Percentiles rank a stretch among this genome's conserved stretches.
Evolutionary conservation across 2,329 filamentous ascomycete genomes (phyloP).

Genomic region (Didymella exigua): DNA sequence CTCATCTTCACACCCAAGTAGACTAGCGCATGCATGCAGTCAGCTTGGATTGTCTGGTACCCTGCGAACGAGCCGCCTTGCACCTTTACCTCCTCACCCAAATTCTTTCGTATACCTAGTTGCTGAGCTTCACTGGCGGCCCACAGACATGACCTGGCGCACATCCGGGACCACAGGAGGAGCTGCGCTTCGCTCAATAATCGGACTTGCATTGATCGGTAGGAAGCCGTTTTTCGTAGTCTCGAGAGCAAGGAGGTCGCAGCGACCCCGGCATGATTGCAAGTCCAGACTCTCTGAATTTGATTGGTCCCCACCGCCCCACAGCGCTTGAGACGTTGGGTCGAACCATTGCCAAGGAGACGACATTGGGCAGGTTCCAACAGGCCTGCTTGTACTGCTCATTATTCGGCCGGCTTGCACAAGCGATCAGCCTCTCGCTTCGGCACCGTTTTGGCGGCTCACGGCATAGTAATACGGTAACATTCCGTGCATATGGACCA

Average conservation of each 20-base stretch:
- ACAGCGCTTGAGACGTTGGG: slow-evolving; percentile 10
- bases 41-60: background rate
- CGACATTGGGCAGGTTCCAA: slow-evolving; percentile 7
- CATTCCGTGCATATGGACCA: background rate
- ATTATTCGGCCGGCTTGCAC: slow-evolving; percentile 1
- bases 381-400: background rate
- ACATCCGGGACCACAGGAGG: slow-evolving; percentile 1
- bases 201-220: slow-evolving; percentile 11
- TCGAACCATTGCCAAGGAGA: slow-evolving; percentile 7
- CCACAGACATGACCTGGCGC: background rate
- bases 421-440: background rate
- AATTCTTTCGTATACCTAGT: background rate
- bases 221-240: slow-evolving; percentile 9
- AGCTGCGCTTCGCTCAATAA: background rate
- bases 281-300: slow-evolving; percentile 11
- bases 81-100: background rate
- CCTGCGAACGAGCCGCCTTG: background rate
- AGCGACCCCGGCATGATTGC: background rate
- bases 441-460: slow-evolving; percentile 1
- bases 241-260: slow-evolving; percentile 2
- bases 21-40: slow-evolving; percentile 9
- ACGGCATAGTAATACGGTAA: background rate
- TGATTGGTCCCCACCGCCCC: slow-evolving; percentile 16
- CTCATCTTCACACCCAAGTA: background rate
- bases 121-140: background rate